Evolutionary conservation across 2,329 filamentous ascomycete species (phyloP).

Genomic region (Penicillium sp.): DNA sequence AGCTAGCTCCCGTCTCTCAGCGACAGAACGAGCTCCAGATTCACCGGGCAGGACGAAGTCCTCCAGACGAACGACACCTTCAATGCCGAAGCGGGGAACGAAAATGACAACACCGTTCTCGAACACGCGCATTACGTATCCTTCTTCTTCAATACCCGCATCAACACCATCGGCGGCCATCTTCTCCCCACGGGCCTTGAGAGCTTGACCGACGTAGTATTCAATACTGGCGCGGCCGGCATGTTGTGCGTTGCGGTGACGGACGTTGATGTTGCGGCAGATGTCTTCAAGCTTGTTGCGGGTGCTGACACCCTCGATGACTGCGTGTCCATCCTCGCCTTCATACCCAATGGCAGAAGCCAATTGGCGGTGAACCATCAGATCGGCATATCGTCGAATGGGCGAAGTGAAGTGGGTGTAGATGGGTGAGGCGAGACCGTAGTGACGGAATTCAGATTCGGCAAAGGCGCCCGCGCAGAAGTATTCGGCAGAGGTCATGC

Average conservation of each 20-base stretch:
- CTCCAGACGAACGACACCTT: conserved; percentile 81
- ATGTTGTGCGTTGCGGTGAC: conserved; percentile 95
- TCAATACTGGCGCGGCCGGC: conserved; percentile 92
- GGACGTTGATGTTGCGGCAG: conserved; percentile 97
- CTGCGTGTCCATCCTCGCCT: conserved; percentile 54
- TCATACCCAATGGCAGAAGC: conserved; percentile 92
- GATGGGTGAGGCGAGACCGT: conserved; percentile 92
- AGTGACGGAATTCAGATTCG: conserved; percentile 93
- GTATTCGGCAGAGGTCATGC: conserved; percentile 99
- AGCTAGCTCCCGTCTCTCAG: conserved; percentile 36
- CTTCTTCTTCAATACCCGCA: conserved; percentile 71
- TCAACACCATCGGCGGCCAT: conserved; percentile 37
- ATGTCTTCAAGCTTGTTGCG: conserved; percentile 85
- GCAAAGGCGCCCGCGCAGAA: conserved; percentile 93
- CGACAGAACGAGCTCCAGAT: conserved; percentile 30
- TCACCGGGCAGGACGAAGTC: conserved; percentile 73
- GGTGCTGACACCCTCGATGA: conserved; percentile 78
- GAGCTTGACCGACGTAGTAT: conserved; percentile 95
- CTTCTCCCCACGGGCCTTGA: conserved; percentile 67
- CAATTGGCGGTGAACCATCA: conserved; percentile 89
- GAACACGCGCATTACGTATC: conserved; percentile 95
- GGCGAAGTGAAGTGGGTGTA: conserved; percentile 99
- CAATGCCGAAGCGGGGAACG: conserved; percentile 92
- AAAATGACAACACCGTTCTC: conserved; percentile 97
- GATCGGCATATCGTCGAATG: conserved; percentile 95